Evolutionary conservation across 306 rosid genomes (phyloP).

Genomic region (Trifolium repens): DNA sequence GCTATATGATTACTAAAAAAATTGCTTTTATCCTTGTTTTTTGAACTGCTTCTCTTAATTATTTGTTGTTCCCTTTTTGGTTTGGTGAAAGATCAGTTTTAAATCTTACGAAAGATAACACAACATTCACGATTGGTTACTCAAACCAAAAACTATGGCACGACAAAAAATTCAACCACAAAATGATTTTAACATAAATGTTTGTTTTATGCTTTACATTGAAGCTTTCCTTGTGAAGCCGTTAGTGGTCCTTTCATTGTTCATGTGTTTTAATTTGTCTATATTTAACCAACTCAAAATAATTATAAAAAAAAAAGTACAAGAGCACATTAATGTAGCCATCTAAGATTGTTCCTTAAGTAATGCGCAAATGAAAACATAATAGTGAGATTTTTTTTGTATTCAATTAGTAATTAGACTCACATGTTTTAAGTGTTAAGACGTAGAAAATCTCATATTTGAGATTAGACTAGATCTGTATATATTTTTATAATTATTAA

Average conservation of each 20-base stretch:
- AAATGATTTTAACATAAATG: conserved; percentile 32
- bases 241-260: conserved; percentile 33
- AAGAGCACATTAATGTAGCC: too few species aligned
- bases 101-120: conserved; percentile 13
- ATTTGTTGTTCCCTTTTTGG: conserved; percentile 21
- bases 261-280: conserved; percentile 7
- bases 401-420: too few species aligned
- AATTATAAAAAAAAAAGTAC: too few species aligned
- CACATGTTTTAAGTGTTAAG: too few species aligned
- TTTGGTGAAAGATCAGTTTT: conserved; percentile 7
- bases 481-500: too few species aligned
- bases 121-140: conserved; percentile 34
- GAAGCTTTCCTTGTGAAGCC: conserved; percentile 42
- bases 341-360: not conserved
- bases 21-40: not conserved
- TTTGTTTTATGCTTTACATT: conserved; percentile 35
- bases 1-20: not conserved
- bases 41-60: conserved; percentile 4
- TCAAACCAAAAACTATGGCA: conserved; percentile 28
- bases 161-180: conserved; percentile 34
- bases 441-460: too few species aligned
- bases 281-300: conserved; percentile 35
- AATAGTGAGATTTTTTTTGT: too few species aligned
- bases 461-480: too few species aligned
- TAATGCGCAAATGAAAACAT: not conserved